Conservation (phyloP, 192 early-diverging fungal genomes). For the Mortierella claussenii region DNA sequence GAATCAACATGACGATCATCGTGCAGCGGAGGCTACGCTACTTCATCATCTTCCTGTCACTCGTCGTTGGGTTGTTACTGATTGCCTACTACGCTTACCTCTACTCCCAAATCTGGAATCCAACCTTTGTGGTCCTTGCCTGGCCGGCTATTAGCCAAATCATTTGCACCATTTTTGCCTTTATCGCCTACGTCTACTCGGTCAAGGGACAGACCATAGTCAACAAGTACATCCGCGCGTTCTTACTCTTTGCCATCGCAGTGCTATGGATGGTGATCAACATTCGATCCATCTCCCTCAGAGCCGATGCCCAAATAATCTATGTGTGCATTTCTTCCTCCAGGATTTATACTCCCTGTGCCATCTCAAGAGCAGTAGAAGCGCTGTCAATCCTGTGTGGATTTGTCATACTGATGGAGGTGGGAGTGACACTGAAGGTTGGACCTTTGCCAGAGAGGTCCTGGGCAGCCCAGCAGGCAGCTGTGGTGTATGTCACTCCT, state of each 20-base stretch:
- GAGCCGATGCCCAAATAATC: too few species aligned
- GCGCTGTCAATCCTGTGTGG: too few species aligned
- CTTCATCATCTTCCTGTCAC: neutral
- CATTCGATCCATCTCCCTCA: neutral
- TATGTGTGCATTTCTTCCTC: too few species aligned
- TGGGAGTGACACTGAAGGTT: slow-evolving; percentile 2
- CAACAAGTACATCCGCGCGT: slow-evolving; percentile 6
- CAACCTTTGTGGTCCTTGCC: too few species aligned
- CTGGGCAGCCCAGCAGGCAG: neutral
- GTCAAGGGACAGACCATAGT: neutral
- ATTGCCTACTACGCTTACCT: neutral
- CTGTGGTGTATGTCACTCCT: neutral
- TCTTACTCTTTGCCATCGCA: neutral
- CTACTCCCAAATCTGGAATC: too few species aligned
- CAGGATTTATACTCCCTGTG: too few species aligned
- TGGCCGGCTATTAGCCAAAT: too few species aligned
- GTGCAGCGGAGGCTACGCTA: neutral
- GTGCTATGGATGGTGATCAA: slow-evolving; percentile 3
- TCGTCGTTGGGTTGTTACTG: neutral
- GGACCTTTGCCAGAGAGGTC: neutral
- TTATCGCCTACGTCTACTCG: neutral
- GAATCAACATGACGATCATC: too few species aligned
- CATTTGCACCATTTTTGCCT: neutral
- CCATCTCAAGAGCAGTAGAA: too few species aligned
- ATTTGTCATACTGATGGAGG: slow-evolving; percentile 9